phyloP scores from a whole-genome alignment of 2,329 filamentous ascomycete species.

The Fusarium nanum region DNA sequence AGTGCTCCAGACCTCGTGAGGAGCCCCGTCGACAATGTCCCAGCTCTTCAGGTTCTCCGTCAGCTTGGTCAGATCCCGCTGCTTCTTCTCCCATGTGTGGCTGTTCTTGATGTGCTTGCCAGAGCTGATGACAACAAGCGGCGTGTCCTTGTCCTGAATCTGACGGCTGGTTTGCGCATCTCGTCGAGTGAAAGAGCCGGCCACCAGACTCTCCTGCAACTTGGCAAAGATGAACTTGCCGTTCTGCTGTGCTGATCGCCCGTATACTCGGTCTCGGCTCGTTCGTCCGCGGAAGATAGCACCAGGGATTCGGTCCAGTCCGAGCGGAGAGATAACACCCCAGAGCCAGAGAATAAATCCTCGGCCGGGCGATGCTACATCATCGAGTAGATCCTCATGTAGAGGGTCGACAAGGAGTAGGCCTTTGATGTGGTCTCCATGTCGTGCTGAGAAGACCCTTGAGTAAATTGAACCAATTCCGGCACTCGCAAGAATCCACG shows the following conservation, averaged over 20 bases:
- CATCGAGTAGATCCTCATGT: constrained; percentile 84
- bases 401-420: constrained; percentile 88
- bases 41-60: constrained; percentile 83
- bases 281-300: constrained; percentile 85
- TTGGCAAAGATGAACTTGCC: constrained; percentile 90
- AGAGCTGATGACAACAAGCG: constrained; percentile 85
- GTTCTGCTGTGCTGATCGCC: constrained; percentile 79
- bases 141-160: constrained; percentile 81
- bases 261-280: constrained; percentile 86
- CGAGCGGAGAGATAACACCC: constrained; percentile 87
- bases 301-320: constrained; percentile 81
- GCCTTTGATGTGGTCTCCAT: constrained; percentile 78
- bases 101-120: constrained; percentile 76
- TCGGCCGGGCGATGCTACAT: constrained; percentile 72
- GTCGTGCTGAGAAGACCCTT: constrained; percentile 88
- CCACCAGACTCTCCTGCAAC: constrained; percentile 92
- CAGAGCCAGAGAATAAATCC: constrained; percentile 90
- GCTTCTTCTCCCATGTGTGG: constrained; percentile 82
- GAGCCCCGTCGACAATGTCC: constrained; percentile 87
- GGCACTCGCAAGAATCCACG: constrained; percentile 88
- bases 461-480: constrained; percentile 90
- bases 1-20: constrained; percentile 87
- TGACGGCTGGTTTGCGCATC: constrained; percentile 82
- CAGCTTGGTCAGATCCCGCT: constrained; percentile 83
- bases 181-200: constrained; percentile 82